Conservation (phyloP, 2,329 filamentous ascomycete species). For the Xylariomycetidae sp. region DNA sequence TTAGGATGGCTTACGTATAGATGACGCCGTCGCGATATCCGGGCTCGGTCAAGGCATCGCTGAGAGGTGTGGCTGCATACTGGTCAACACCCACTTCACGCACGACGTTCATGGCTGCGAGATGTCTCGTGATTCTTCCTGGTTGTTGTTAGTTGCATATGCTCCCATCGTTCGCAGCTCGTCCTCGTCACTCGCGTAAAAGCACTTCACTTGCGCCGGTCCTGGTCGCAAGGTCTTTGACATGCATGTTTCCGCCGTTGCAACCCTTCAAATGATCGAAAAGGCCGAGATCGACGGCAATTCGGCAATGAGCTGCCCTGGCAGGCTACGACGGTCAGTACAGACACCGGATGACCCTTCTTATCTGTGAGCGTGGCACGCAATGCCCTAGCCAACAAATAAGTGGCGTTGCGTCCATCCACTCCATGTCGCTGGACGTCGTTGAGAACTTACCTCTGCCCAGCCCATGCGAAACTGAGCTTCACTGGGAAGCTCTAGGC, state of each 20-base stretch:
- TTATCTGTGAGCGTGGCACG: too few species aligned
- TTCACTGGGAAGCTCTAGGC: slow-evolving; percentile 32
- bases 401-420: too few species aligned
- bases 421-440: not conserved
- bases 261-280: slow-evolving; percentile 27
- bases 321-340: slow-evolving; percentile 22
- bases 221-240: slow-evolving; percentile 22
- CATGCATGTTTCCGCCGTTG: slow-evolving; percentile 18
- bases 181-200: slow-evolving; percentile 4
- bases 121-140: slow-evolving; percentile 29
- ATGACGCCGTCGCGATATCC: slow-evolving; percentile 30
- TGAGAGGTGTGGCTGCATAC: slow-evolving; percentile 25
- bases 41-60: slow-evolving; percentile 27
- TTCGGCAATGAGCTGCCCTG: slow-evolving; percentile 28
- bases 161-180: not conserved
- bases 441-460: slow-evolving; percentile 28
- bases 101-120: slow-evolving; percentile 32
- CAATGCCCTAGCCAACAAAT: not conserved
- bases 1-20: slow-evolving; percentile 11
- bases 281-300: slow-evolving; percentile 29
- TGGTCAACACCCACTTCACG: slow-evolving; percentile 17
- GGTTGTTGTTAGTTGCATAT: slow-evolving; percentile 7
- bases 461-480: slow-evolving; percentile 30
- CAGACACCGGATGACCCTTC: not conserved
- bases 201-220: slow-evolving; percentile 23